These are phyloP conservation scores for Solanum ossicruentum DNA, from an alignment of 257 asterid species.

Conservation along the genomic window DNA sequence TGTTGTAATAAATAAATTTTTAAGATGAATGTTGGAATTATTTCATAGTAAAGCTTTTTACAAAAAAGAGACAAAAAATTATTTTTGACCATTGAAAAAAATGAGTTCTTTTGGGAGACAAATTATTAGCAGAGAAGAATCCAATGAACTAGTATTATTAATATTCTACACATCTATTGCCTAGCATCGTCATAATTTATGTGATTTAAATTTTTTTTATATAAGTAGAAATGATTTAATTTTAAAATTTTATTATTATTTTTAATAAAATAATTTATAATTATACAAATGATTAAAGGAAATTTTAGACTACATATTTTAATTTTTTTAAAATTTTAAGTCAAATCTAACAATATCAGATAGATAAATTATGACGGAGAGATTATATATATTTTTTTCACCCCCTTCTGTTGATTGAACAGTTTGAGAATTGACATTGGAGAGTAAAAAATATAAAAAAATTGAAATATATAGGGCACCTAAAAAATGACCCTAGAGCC, in stretches of 20 bases:
- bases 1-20: background rate
- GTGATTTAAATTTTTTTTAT: no score
- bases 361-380: background rate
- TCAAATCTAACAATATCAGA: background rate
- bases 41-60: background rate
- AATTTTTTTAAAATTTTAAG: rapidly evolving
- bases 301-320: background rate
- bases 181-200: no score
- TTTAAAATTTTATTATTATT: no score
- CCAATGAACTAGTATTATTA: background rate
- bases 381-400: background rate
- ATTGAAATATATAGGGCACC: background rate
- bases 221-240: no score
- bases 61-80: no score
- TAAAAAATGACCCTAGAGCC: background rate
- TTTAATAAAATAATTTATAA: no score
- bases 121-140: background rate
- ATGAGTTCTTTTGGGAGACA: background rate
- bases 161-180: no score
- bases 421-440: background rate
- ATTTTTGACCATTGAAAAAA: background rate
- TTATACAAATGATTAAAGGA: background rate
- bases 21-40: background rate
- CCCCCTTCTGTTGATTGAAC: background rate
- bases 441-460: background rate